A percentile compares a stretch with the other conserved stretches of the same genome.
phyloP scores from a whole-genome alignment of 345 rosid genomes.

The Citrus hindsii region DNA sequence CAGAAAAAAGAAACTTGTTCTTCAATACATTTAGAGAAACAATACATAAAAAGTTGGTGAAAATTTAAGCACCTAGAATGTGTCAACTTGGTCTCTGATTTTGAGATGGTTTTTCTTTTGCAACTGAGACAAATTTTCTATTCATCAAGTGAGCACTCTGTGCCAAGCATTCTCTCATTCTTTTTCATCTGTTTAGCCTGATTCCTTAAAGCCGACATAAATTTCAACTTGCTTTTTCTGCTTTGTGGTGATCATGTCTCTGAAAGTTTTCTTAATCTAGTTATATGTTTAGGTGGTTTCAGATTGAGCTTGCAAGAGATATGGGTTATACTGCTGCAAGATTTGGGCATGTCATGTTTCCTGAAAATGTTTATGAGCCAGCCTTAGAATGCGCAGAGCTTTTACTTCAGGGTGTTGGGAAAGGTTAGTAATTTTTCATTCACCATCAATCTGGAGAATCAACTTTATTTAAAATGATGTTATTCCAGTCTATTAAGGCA shows the following conservation, averaged over 20 bases:
- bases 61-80: background rate
- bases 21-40: background rate
- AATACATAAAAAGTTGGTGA: background rate
- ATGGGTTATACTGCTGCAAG: constrained; percentile 97
- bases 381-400: constrained; percentile 87
- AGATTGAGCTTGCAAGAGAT: constrained; percentile 97
- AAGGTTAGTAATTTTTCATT: constrained; percentile 44
- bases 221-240: background rate
- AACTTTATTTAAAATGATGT: background rate
- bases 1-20: background rate
- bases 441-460: background rate
- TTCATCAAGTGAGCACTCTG: background rate
- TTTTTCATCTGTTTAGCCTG: background rate
- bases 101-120: background rate
- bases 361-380: constrained; percentile 96
- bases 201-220: background rate
- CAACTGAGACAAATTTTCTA: background rate
- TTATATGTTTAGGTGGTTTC: constrained; percentile 70
- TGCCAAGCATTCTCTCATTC: background rate
- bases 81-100: background rate
- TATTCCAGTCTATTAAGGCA: background rate
- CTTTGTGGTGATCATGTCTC: constrained; percentile 15
- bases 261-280: constrained; percentile 52
- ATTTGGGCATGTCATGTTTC: constrained; percentile 98
- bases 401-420: constrained; percentile 88